Evolutionary conservation across 2,329 filamentous ascomycete species (phyloP).

Genomic region (Xylaria polymorpha): DNA sequence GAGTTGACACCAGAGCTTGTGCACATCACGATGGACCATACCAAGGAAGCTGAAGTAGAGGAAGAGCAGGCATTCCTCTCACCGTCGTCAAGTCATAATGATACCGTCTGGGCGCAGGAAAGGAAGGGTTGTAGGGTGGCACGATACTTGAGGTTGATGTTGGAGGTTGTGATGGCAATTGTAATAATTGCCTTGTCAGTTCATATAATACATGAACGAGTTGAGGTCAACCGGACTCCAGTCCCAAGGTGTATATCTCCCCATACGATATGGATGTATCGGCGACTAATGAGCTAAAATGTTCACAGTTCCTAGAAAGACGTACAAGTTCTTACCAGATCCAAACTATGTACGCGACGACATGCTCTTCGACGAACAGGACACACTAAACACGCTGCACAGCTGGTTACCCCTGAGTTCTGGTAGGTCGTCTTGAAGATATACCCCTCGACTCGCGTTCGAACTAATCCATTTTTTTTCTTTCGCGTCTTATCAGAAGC

Average conservation of each 20-base stretch:
- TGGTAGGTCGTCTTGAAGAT: constrained; percentile 36
- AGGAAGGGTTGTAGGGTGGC: constrained; percentile 26
- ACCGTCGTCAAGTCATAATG: constrained; percentile 16
- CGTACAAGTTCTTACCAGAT: constrained; percentile 51
- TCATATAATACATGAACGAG: constrained; percentile 36
- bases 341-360: constrained; percentile 49
- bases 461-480: constrained; percentile 2
- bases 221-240: constrained; percentile 41
- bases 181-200: constrained; percentile 46
- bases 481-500: constrained; percentile 39
- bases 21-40: constrained; percentile 36
- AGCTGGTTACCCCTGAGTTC: constrained; percentile 53
- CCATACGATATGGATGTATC: background rate
- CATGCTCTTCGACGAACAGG: constrained; percentile 51
- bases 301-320: constrained; percentile 50
- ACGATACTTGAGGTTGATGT: constrained; percentile 46
- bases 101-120: constrained; percentile 37
- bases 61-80: constrained; percentile 51
- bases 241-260: constrained; percentile 50
- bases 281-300: constrained; percentile 35
- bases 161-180: constrained; percentile 50
- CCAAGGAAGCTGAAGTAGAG: constrained; percentile 44
- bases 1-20: background rate
- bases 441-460: background rate
- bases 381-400: constrained; percentile 51